phyloP scores from a whole-genome alignment of 2,329 filamentous ascomycete species.

The Penicillium fuscoglaucum region DNA sequence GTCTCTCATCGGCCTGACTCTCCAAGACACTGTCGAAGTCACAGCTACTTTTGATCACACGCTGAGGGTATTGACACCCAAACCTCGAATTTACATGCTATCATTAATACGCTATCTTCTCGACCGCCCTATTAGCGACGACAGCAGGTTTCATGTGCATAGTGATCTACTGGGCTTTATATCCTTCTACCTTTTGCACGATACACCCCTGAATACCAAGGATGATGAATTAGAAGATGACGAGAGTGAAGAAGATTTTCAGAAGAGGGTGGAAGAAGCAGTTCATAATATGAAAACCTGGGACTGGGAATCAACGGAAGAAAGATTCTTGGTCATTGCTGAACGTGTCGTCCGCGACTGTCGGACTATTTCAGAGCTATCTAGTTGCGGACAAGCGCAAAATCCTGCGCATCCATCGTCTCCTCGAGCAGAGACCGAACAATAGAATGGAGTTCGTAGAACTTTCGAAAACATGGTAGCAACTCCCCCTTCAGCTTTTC shows the following conservation, averaged over 20 bases:
- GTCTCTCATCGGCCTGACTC: slow-evolving; percentile 10
- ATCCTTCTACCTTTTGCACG: not conserved
- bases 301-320: not conserved
- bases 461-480: too few relatives aligned
- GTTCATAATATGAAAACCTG: not conserved
- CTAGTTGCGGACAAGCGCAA: not conserved
- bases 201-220: not conserved
- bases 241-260: not conserved
- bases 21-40: slow-evolving; percentile 16
- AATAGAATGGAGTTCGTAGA: too few relatives aligned
- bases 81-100: not conserved
- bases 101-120: not conserved
- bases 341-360: not conserved
- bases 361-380: not conserved
- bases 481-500: too few relatives aligned
- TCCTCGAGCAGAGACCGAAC: too few relatives aligned
- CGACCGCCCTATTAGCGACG: not conserved
- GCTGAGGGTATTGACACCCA: not conserved
- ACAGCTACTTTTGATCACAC: slow-evolving; percentile 12
- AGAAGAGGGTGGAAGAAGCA: not conserved
- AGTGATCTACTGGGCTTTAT: not conserved
- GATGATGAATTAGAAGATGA: not conserved
- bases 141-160: not conserved
- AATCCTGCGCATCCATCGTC: too few relatives aligned
- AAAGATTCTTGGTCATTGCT: not conserved